Percentiles rank a stretch among this genome's conserved stretches.
These are phyloP conservation scores for Vachellia pachyceras DNA, from an alignment of 306 rosid genomes.

Conservation along the genomic window DNA sequence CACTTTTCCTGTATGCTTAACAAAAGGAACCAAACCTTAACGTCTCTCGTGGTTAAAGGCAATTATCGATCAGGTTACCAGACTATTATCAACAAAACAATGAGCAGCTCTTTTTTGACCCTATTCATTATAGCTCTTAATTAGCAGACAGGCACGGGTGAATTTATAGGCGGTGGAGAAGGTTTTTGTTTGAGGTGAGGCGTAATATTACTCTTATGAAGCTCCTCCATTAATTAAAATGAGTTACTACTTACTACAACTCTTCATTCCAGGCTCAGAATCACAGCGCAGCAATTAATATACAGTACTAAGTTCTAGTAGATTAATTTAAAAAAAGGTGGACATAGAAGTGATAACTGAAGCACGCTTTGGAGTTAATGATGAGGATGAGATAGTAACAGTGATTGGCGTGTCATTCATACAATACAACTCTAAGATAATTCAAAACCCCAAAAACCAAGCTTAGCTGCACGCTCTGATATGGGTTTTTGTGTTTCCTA, in stretches of 20 bases:
- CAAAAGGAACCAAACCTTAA: slow-evolving; percentile 4
- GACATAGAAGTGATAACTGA: slow-evolving; percentile 50
- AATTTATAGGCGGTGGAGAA: background rate
- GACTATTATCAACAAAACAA: background rate
- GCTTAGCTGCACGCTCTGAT: slow-evolving; percentile 65
- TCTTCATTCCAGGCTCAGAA: background rate
- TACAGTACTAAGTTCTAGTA: too few relatives aligned
- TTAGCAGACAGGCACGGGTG: slow-evolving; percentile 2
- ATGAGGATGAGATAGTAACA: slow-evolving; percentile 52
- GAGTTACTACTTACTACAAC: too few relatives aligned
- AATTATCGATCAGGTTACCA: slow-evolving; percentile 14
- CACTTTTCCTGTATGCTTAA: background rate
- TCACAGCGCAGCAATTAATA: background rate
- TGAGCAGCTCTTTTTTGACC: background rate
- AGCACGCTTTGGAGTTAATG: slow-evolving; percentile 76
- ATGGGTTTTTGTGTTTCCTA: slow-evolving; percentile 52
- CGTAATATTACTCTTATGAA: background rate
- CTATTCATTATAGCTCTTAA: background rate
- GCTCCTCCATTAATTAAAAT: background rate
- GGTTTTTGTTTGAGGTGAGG: background rate
- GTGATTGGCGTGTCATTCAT: slow-evolving; percentile 57
- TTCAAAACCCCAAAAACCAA: slow-evolving; percentile 63
- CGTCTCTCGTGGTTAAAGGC: slow-evolving; percentile 2
- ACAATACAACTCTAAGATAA: slow-evolving; percentile 38
- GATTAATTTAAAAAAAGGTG: background rate